Percentiles rank a stretch among this genome's conserved stretches.
phyloP scores from a whole-genome alignment of 202 grass and related monocot species.

The Elaeis oleifera region DNA sequence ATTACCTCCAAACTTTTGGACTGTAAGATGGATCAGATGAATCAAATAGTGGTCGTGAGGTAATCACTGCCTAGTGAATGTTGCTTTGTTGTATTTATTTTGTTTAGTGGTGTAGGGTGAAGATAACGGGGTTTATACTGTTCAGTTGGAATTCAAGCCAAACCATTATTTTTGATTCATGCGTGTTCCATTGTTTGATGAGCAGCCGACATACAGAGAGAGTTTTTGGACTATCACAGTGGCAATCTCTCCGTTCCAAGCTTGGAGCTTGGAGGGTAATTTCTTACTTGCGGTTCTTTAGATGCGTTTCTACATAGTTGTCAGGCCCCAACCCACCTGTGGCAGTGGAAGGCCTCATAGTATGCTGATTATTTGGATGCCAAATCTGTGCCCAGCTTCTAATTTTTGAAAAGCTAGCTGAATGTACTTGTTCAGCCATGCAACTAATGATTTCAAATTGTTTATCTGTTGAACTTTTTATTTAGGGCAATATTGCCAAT shows the following conservation, averaged over 20 bases:
- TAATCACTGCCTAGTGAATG: not conserved
- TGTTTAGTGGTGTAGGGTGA: too few species aligned
- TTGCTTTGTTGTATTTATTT: too few species aligned
- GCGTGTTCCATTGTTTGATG: not conserved
- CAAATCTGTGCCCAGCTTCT: too few species aligned
- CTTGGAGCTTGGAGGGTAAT: slow-evolving; percentile 79
- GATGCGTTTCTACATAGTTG: too few species aligned
- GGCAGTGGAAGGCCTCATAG: too few species aligned
- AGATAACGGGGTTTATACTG: too few species aligned
- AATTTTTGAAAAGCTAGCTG: too few species aligned
- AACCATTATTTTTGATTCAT: not conserved
- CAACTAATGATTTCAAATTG: too few species aligned
- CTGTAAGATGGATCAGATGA: slow-evolving; percentile 77
- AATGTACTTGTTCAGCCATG: too few species aligned
- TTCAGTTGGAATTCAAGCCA: too few species aligned
- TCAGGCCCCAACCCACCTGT: too few species aligned
- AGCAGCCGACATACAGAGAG: slow-evolving; percentile 69
- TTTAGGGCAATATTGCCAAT: slow-evolving; percentile 68
- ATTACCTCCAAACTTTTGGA: slow-evolving; percentile 71
- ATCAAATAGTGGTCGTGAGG: slow-evolving; percentile 52
- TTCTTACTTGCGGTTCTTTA: not conserved
- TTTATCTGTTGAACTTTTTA: not conserved
- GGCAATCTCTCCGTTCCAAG: slow-evolving; percentile 72
- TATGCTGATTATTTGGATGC: too few species aligned
- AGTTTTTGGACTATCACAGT: slow-evolving; percentile 67